Evolutionary conservation across 2,329 filamentous ascomycete species (phyloP).

Genomic region (Fusarium sulawesiense): DNA sequence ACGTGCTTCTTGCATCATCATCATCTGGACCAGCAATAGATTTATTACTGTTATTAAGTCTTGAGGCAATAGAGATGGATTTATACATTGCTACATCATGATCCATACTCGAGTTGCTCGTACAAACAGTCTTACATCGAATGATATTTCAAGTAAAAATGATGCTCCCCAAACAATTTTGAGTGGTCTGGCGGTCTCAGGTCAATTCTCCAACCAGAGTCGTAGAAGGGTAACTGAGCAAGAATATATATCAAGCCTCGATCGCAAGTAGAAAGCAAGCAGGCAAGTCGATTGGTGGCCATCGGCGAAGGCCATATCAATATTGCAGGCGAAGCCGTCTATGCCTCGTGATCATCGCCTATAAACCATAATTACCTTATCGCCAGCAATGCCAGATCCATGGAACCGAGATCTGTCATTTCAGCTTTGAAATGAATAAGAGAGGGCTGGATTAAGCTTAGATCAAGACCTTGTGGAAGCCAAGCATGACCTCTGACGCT

Average conservation of each 20-base stretch:
- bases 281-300: not conserved
- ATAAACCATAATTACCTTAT: not conserved
- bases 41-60: too few relatives aligned
- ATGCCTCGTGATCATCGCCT: not conserved
- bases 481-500: not conserved
- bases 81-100: not conserved
- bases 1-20: slow-evolving; percentile 34
- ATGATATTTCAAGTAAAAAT: not conserved
- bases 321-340: not conserved
- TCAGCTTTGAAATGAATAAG: not conserved
- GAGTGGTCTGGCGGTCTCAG: not conserved
- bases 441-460: not conserved
- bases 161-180: not conserved
- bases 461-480: not conserved
- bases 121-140: not conserved
- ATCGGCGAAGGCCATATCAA: not conserved
- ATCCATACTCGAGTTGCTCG: too few relatives aligned
- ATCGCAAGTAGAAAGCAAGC: not conserved
- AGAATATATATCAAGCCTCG: not conserved
- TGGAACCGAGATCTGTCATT: not conserved
- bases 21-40: not conserved
- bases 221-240: not conserved
- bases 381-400: not conserved
- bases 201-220: not conserved
- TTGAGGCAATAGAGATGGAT: not conserved